phyloP scores from a whole-genome alignment of 768 basidiomycete genomes.

The Suillus hirtellus region DNA sequence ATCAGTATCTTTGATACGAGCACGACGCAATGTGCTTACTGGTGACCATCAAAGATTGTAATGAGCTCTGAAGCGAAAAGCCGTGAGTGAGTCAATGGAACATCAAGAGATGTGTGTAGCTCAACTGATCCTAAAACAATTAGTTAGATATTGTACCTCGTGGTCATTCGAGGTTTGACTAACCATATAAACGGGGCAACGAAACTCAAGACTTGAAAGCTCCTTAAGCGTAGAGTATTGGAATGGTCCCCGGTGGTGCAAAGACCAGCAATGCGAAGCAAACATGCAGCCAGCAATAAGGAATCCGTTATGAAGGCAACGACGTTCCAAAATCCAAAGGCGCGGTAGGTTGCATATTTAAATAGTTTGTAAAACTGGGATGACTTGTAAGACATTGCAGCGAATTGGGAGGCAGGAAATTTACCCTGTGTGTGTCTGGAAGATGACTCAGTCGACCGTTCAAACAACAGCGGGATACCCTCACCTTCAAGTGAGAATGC shows the following conservation, averaged over 20 bases:
- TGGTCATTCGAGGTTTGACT: constrained; percentile 24
- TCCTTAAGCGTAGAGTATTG: constrained; percentile 50
- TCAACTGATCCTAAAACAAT: constrained; percentile 71
- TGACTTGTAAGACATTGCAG: constrained; percentile 1
- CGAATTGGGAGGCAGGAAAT: background rate
- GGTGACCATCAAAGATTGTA: constrained; percentile 79
- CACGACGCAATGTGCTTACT: constrained; percentile 42
- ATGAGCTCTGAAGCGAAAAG: constrained; percentile 55
- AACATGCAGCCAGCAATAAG: constrained; percentile 72
- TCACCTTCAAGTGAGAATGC: constrained; percentile 81
- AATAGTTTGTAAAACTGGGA: constrained; percentile 68
- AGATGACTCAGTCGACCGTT: constrained; percentile 42
- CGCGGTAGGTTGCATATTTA: constrained; percentile 75
- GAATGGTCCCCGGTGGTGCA: constrained; percentile 35
- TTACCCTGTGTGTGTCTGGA: constrained; percentile 28
- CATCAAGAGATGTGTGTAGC: constrained; percentile 25
- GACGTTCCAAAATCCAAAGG: constrained; percentile 78
- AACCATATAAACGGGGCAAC: constrained; percentile 89
- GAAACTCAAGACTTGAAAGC: constrained; percentile 89
- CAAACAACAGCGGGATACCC: constrained; percentile 32
- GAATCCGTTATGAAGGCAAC: constrained; percentile 72
- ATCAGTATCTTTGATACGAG: constrained; percentile 1
- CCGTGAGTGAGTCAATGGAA: constrained; percentile 5
- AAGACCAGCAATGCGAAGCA: constrained; percentile 66
- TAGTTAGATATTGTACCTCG: background rate